Percentiles rank a stretch among this genome's conserved stretches.
These are phyloP conservation scores for Colletotrichum sp. DNA, from an alignment of 2,329 filamentous ascomycete genomes.

Conservation along the genomic window DNA sequence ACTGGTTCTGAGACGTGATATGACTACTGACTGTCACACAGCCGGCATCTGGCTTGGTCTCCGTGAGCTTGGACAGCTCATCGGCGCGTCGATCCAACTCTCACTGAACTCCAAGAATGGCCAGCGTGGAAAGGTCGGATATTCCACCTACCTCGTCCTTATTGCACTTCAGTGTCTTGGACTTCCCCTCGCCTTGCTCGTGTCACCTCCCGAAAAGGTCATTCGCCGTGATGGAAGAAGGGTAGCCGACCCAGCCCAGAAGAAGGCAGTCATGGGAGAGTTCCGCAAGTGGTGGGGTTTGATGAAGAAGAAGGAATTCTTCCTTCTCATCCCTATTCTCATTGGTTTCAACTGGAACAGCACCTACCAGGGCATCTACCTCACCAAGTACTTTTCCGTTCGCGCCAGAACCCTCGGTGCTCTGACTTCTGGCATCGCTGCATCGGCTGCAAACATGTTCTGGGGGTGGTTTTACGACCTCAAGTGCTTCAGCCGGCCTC, in stretches of 20 bases:
- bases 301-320: slow-evolving; percentile 48
- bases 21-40: not conserved
- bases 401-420: slow-evolving; percentile 51
- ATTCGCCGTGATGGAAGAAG: slow-evolving; percentile 41
- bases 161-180: slow-evolving; percentile 51
- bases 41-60: slow-evolving; percentile 59
- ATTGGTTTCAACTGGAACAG: slow-evolving; percentile 56
- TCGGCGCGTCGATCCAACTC: slow-evolving; percentile 56
- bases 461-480: slow-evolving; percentile 57
- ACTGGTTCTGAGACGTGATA: fast-evolving
- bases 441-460: slow-evolving; percentile 49
- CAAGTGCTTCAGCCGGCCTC: slow-evolving; percentile 43
- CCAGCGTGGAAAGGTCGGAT: slow-evolving; percentile 49
- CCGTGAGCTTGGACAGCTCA: slow-evolving; percentile 56
- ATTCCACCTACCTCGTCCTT: slow-evolving; percentile 44
- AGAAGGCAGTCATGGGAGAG: slow-evolving; percentile 41
- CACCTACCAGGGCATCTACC: slow-evolving; percentile 57
- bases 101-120: slow-evolving; percentile 50
- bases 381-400: slow-evolving; percentile 58
- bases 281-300: slow-evolving; percentile 41
- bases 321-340: slow-evolving; percentile 53
- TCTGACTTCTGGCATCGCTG: slow-evolving; percentile 49
- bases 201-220: slow-evolving; percentile 51
- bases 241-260: slow-evolving; percentile 34
- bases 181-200: slow-evolving; percentile 46